phyloP scores from a whole-genome alignment of 1,284 basidiomycete species.

The Ganoderma boninense region DNA sequence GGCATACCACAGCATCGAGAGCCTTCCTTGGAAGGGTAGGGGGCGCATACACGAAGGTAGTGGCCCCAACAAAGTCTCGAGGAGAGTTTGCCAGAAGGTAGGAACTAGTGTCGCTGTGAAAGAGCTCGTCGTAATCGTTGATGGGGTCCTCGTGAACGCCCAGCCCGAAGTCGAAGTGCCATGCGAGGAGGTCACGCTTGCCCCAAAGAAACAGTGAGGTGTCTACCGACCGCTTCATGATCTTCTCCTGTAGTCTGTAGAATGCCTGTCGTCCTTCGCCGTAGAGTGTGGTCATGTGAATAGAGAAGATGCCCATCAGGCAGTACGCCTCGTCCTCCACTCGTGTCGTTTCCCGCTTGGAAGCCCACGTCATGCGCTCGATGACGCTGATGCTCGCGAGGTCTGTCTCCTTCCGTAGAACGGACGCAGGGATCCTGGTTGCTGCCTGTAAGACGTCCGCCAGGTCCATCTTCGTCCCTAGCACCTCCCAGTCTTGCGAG shows the following conservation, averaged over 20 bases:
- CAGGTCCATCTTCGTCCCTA: slow-evolving; percentile 13
- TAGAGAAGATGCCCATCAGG: slow-evolving; percentile 22
- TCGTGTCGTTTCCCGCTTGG: slow-evolving; percentile 16
- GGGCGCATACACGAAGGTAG: background rate
- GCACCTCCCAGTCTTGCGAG: slow-evolving; percentile 13
- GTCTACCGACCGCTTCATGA: slow-evolving; percentile 17
- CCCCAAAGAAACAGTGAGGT: slow-evolving; percentile 24
- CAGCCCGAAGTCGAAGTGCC: background rate
- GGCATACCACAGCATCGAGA: background rate
- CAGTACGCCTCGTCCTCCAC: slow-evolving; percentile 24
- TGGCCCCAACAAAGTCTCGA: background rate
- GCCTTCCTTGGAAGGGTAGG: background rate
- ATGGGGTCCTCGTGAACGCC: background rate
- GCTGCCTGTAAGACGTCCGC: slow-evolving; percentile 6
- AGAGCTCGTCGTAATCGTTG: background rate
- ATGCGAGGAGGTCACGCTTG: background rate
- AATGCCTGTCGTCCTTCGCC: slow-evolving; percentile 23
- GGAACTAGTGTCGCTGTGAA: background rate
- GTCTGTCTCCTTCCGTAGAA: slow-evolving; percentile 10
- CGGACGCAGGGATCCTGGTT: slow-evolving; percentile 9
- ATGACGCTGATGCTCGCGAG: slow-evolving; percentile 17
- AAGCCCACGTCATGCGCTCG: slow-evolving; percentile 25
- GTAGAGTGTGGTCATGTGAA: slow-evolving; percentile 24
- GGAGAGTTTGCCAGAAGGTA: slow-evolving; percentile 4
- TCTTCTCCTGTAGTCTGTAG: slow-evolving; percentile 21